Evolutionary conservation across 2,329 filamentous ascomycete genomes (phyloP), one percentile per base, ranked within the genome.

Genomic region (Beauveria rudraprayagi): DNA sequence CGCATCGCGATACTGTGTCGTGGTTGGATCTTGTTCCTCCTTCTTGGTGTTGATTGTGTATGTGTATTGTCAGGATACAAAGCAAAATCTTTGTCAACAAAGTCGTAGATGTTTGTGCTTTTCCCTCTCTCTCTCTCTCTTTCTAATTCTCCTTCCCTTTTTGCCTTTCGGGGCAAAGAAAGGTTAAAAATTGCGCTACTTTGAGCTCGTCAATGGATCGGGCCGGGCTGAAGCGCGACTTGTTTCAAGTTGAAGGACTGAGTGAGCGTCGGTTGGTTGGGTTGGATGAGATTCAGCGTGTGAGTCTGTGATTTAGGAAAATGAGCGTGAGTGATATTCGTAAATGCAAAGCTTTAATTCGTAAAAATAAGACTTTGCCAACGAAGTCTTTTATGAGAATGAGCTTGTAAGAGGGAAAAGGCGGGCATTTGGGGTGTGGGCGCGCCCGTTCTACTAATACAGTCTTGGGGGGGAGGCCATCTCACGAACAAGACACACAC

Each of bases 351-450:
- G 52, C 66, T 65, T 67, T 72, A 68, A 64, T 66, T 44, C 63
- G 62, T 62, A 61, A 61, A 61, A 61, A 63, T 62, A 62, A 75
- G 78, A 80, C 80, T 82, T 78, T 82, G 80, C 80, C 80, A 82
- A 82, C 80, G 80, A 37, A 37, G 34, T 14, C 34, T 14, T 37
- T 37, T 37, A 37, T 14, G 34, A 37, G 11, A 37, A 14, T 37
- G 34, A 37, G 11, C 34, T 37, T 5, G 34, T 37, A 64, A 66
- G 55, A 56, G 60, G 60, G 24, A 43, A 28, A 22, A 24, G 37
- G 19, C 3, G 41, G 30, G 26, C 41, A 22, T 24, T 40, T 50
- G 50, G 24, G 55, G 54, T 48, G 48, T 46, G 55, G 14, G 26
- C 11, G 47, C 56, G 30, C 24, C 51, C 37, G 40, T 34, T 57